Evolutionary conservation across 371 early-diverging fungal genomes (phyloP).

Genomic region (Rhizopus stolonifer): DNA sequence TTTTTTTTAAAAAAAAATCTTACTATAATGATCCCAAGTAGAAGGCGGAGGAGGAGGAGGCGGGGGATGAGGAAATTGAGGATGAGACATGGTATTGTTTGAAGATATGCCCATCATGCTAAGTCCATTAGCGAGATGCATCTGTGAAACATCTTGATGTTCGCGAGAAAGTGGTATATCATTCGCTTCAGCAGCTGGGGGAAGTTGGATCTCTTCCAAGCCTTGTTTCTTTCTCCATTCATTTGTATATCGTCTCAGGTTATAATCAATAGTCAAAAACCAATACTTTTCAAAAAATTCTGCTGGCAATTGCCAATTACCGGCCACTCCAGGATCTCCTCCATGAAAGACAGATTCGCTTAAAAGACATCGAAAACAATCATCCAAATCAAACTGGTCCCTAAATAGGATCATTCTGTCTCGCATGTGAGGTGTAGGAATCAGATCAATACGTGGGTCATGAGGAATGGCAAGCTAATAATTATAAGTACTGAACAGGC

Average conservation of each 20-base stretch:
- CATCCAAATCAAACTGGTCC: constrained; percentile 55
- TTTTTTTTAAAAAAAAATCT: background rate
- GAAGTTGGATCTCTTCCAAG: constrained; percentile 20
- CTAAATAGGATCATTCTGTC: constrained; percentile 63
- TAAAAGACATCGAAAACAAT: constrained; percentile 53
- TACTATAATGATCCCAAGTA: constrained; percentile 1
- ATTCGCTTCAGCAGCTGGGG: background rate
- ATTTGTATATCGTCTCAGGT: constrained; percentile 32
- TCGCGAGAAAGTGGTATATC: background rate
- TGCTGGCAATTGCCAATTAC: constrained; percentile 56
- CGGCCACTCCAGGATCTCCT: constrained; percentile 54
- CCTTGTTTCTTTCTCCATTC: constrained; percentile 35
- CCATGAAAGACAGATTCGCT: constrained; percentile 55
- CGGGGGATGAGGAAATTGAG: too few species aligned
- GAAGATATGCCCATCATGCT: constrained; percentile 3
- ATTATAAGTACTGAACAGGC: background rate
- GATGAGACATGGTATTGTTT: background rate
- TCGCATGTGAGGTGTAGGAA: constrained; percentile 60
- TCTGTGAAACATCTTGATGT: background rate
- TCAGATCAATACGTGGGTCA: constrained; percentile 60
- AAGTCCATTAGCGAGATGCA: constrained; percentile 1
- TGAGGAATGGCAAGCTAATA: constrained; percentile 52
- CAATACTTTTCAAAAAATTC: constrained; percentile 60
- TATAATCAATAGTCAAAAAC: constrained; percentile 49
- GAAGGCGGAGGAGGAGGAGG: background rate